These are phyloP conservation scores for Atractiella rhizophila DNA, from an alignment of 768 basidiomycete species.

Conservation along the genomic window DNA sequence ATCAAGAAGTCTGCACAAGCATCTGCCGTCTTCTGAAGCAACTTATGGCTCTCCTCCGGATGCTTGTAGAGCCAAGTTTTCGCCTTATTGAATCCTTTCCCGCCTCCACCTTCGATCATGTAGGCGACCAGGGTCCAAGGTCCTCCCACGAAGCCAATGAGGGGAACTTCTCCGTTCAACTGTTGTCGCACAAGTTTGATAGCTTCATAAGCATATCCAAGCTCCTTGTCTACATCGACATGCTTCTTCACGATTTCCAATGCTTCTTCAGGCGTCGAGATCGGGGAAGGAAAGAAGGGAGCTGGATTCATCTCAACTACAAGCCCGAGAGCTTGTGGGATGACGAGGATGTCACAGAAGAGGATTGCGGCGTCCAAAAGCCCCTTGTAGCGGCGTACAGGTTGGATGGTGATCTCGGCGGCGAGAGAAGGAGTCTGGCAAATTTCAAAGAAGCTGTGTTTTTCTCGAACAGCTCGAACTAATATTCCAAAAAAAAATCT, in stretches of 20 bases:
- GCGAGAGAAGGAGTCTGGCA: conserved; percentile 80
- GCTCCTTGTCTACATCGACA: conserved; percentile 41
- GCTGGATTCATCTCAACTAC: conserved; percentile 55
- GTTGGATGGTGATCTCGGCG: conserved; percentile 70
- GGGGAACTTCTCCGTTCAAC: conserved; percentile 64
- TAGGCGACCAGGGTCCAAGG: conserved; percentile 97
- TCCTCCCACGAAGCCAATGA: conserved; percentile 91
- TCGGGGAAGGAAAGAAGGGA: conserved; percentile 65
- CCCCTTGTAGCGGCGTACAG: conserved; percentile 61
- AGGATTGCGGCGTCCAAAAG: conserved; percentile 89
- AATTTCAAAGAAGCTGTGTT: conserved; percentile 81
- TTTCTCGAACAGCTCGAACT: conserved; percentile 50
- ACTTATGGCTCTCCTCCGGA: conserved; percentile 52
- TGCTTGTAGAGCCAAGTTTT: conserved; percentile 88
- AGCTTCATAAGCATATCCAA: conserved; percentile 79
- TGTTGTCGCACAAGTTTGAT: conserved; percentile 58
- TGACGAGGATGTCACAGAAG: conserved; percentile 91
- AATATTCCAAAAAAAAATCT: not conserved
- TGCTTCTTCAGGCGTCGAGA: conserved; percentile 51
- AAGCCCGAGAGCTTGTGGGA: conserved; percentile 96
- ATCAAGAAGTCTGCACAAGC: conserved; percentile 74
- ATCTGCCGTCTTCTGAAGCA: conserved; percentile 56
- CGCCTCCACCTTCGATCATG: conserved; percentile 92
- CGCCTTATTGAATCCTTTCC: conserved; percentile 64
- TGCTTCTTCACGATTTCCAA: conserved; percentile 41